Conservation (phyloP, 2,329 filamentous ascomycete species). For the Didymosphaeria variabile region DNA sequence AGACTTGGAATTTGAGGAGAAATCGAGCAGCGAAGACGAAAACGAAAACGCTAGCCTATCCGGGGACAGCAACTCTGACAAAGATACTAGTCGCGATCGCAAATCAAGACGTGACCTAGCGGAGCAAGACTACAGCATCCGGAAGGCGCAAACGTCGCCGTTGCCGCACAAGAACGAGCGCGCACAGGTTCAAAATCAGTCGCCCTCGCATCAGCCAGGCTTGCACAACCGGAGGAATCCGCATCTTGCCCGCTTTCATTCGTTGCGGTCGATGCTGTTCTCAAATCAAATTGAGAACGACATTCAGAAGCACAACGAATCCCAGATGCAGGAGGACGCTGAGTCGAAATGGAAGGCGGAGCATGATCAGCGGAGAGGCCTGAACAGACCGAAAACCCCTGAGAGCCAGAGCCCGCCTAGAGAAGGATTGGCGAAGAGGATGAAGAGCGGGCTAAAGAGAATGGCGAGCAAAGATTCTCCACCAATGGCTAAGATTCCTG, state of each 20-base stretch:
- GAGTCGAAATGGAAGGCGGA: constrained; percentile 40
- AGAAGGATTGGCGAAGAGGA: constrained; percentile 33
- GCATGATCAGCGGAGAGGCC: constrained; percentile 38
- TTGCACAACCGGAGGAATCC: constrained; percentile 26
- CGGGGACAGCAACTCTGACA: constrained; percentile 7
- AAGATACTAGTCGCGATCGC: constrained; percentile 12
- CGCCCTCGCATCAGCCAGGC: constrained; percentile 17
- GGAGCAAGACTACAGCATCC: constrained; percentile 20
- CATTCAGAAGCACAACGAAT: constrained; percentile 34
- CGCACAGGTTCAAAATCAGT: constrained; percentile 17
- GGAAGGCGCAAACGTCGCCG: constrained; percentile 24
- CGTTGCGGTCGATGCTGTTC: constrained; percentile 46
- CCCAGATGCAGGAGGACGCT: constrained; percentile 27
- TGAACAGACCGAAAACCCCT: constrained; percentile 35
- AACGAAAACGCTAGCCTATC: constrained; percentile 20
- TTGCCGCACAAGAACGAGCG: constrained; percentile 16
- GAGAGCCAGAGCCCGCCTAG: constrained; percentile 30
- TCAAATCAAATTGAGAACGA: constrained; percentile 40
- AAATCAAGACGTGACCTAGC: constrained; percentile 8
- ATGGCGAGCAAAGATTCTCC: constrained; percentile 40
- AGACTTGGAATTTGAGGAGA: constrained; percentile 33
- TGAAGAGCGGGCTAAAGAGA: constrained; percentile 37
- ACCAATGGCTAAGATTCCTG: constrained; percentile 35
- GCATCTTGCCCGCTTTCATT: constrained; percentile 45
- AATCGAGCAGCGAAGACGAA: constrained; percentile 38